Base-by-base conservation (phyloP, 129 eudicot genomes). In the Chrysanthemum seticuspe region DNA sequence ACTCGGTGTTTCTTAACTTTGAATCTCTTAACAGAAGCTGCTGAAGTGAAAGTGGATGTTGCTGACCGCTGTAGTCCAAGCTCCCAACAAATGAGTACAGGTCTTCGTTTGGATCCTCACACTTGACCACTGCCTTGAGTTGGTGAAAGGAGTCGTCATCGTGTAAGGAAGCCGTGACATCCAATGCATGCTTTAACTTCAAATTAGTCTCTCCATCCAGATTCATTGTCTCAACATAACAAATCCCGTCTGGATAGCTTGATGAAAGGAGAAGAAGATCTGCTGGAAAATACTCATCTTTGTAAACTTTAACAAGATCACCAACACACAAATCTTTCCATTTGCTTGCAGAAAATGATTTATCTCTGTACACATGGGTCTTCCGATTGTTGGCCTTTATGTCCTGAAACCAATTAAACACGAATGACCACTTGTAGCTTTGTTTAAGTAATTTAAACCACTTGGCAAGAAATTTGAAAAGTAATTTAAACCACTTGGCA, bases 161-260 rank as follows among this genome's bases (percentile, higher is more conserved):
- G 0, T 61, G 69, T 45, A 95, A 79, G 31, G 88, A 79, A 62
- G 88, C 78, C 53, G 97, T 95, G 19, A 82, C 79, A 78, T 91
- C 95, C 44, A 91, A 84, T 63, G 99, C 91, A 70, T 91, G 95
- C 73, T 91, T 95, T 57, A 95, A 79, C 68, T 95, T 95, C 55
- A 95, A 87, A 82, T 95, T 95, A 18, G 99, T 91, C 78, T 95
- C 99, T 36, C 99, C 99, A 72, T 95, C 99, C 29, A 95, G 87
- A 81, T 95, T 95, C 82, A 86, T 84, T 15, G 99, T 95, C 68
- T 95, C 99, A 9, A 95, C 99, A 77, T 95, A 95, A 60, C 97
- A 95, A 62, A 95, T 83, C 18, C 99, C 99, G 74, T 95, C 99
- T 45, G 87, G 97, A 51, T 83, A 90, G 94, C 86, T 86, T 50